phyloP scores from a whole-genome alignment of 768 basidiomycete genomes.

The Cyclocybe aegerita region DNA sequence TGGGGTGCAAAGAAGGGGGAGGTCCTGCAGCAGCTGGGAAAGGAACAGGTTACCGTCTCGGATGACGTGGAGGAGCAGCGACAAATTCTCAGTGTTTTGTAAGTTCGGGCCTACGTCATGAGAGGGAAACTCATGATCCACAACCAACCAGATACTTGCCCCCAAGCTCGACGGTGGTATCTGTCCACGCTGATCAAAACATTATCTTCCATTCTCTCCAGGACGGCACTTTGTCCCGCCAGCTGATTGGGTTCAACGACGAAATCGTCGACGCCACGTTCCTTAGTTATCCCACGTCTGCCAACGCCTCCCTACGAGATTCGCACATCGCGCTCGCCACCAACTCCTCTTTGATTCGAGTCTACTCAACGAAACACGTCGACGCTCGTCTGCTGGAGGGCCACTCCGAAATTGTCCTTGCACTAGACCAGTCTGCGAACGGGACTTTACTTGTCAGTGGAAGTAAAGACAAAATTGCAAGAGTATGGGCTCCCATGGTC shows the following conservation, averaged over 20 bases:
- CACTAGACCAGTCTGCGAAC: constrained; percentile 66
- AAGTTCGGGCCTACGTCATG: constrained; percentile 31
- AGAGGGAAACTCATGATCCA: neutral
- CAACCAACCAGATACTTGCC: constrained; percentile 61
- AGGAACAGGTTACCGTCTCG: constrained; percentile 40
- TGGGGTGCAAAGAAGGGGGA: constrained; percentile 79
- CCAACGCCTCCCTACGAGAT: constrained; percentile 38
- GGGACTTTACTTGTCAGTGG: constrained; percentile 84
- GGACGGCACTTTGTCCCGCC: constrained; percentile 64
- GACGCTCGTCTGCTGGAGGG: constrained; percentile 87
- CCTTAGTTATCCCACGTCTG: constrained; percentile 44
- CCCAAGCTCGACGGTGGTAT: constrained; percentile 62
- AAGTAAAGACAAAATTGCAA: constrained; percentile 87
- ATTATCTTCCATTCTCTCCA: constrained; percentile 86
- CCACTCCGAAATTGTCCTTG: constrained; percentile 90
- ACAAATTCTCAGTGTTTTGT: constrained; percentile 85
- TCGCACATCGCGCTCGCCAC: constrained; percentile 92
- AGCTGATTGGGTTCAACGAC: constrained; percentile 96
- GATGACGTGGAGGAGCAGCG: constrained; percentile 74
- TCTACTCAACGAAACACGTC: constrained; percentile 75
- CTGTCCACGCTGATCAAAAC: constrained; percentile 95
- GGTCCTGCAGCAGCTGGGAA: constrained; percentile 58
- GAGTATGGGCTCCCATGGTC: constrained; percentile 69
- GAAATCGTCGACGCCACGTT: constrained; percentile 92
- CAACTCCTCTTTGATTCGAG: constrained; percentile 91